phyloP scores from a whole-genome alignment of 305 asterid genomes.

The Caryopteris hybrid region DNA sequence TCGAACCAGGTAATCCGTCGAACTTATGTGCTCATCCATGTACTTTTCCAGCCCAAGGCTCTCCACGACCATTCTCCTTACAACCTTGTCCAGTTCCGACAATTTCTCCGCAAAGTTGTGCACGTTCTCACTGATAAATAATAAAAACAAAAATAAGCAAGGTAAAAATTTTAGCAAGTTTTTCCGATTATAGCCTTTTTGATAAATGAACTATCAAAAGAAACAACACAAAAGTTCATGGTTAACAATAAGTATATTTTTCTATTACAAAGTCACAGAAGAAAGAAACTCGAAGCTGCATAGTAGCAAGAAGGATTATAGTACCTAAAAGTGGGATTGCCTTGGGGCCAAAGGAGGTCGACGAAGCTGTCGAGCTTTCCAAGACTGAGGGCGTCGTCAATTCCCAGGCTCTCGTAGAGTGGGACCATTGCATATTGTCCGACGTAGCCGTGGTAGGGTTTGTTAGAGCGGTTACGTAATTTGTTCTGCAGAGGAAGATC shows the following conservation, averaged over 20 bases:
- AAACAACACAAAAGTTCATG: too few relatives aligned
- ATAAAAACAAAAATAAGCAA: too few relatives aligned
- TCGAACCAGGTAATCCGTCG: conserved; percentile 40
- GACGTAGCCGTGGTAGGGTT: conserved; percentile 50
- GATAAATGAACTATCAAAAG: too few relatives aligned
- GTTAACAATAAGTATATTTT: too few relatives aligned
- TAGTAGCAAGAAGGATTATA: too few relatives aligned
- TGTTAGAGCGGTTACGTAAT: conserved; percentile 36
- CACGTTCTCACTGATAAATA: conserved; percentile 32
- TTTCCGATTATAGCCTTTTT: too few relatives aligned
- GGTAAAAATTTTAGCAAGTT: too few relatives aligned
- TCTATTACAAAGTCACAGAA: too few relatives aligned
- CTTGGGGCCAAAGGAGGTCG: conserved; percentile 43
- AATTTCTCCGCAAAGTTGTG: conserved; percentile 33
- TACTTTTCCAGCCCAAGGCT: conserved; percentile 41
- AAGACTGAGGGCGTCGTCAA: conserved; percentile 26
- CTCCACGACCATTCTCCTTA: conserved; percentile 54
- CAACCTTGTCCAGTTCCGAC: conserved; percentile 38
- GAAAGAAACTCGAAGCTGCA: too few relatives aligned
- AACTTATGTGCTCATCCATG: conserved; percentile 51
- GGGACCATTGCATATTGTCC: conserved; percentile 47
- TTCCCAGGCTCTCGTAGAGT: conserved; percentile 61
- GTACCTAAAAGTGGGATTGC: conserved; percentile 47
- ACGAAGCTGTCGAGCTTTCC: conserved; percentile 28
- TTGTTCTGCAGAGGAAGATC: conserved; percentile 56